A percentile compares a stretch with the other conserved stretches of the same genome.
Conservation (phyloP, 2,329 filamentous ascomycete genomes). For the Alternaria sp. region DNA sequence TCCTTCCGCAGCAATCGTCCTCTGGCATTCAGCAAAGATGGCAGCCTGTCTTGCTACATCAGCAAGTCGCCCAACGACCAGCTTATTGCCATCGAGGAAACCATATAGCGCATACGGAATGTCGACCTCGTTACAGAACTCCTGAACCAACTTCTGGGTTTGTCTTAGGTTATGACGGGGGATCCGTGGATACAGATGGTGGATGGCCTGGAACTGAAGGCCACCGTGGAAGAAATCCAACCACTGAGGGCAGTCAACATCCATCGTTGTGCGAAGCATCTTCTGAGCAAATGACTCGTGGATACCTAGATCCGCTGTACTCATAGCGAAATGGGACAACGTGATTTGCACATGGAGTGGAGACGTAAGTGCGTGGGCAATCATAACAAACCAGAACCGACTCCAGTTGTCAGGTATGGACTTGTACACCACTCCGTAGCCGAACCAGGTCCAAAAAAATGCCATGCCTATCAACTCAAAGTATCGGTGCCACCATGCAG, state of each 20-base stretch:
- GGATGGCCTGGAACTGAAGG: conserved; percentile 75
- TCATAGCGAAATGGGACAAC: conserved; percentile 77
- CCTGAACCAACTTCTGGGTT: conserved; percentile 66
- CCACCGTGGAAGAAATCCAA: conserved; percentile 77
- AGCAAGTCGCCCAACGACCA: conserved; percentile 62
- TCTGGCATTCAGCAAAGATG: conserved; percentile 65
- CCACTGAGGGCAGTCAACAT: conserved; percentile 76
- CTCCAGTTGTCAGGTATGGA: conserved; percentile 65
- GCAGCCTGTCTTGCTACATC: conserved; percentile 69
- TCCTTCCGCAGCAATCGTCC: conserved; percentile 48
- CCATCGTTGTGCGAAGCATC: conserved; percentile 76
- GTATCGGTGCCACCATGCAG: conserved; percentile 73
- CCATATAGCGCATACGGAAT: conserved; percentile 69
- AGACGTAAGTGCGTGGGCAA: conserved; percentile 72
- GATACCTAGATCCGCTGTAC: conserved; percentile 69
- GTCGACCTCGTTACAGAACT: conserved; percentile 70
- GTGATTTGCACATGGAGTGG: conserved; percentile 77
- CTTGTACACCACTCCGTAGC: conserved; percentile 70
- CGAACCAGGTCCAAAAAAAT: conserved; percentile 74
- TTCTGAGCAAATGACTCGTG: conserved; percentile 73
- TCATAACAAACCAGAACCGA: conserved; percentile 68
- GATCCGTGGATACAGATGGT: conserved; percentile 74
- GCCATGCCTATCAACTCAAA: conserved; percentile 69
- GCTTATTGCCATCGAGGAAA: conserved; percentile 70
- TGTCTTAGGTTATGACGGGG: conserved; percentile 72